Evolutionary conservation across 1,284 basidiomycete genomes (phyloP).

Genomic region (Naganishia liquefaciens): DNA sequence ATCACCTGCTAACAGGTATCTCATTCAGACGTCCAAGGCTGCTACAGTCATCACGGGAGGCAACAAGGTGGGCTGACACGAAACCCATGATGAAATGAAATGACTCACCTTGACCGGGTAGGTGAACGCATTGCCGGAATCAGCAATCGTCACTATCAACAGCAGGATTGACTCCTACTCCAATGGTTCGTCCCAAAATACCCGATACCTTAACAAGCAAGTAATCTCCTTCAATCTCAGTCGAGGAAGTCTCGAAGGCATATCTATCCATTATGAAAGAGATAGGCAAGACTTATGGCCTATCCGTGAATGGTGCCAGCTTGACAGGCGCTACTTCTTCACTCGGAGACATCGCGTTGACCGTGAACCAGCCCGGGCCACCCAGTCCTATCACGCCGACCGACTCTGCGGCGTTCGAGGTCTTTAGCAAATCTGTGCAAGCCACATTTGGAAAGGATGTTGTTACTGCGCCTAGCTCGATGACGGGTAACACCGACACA

Average conservation of each 20-base stretch:
- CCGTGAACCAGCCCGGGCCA: slow-evolving; percentile 14
- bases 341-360: slow-evolving; percentile 29
- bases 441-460: slow-evolving; percentile 29
- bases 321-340: background rate
- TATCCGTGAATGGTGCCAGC: slow-evolving; percentile 9
- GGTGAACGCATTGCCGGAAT: slow-evolving; percentile 30
- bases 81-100: slow-evolving; percentile 44
- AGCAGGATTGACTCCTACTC: slow-evolving; percentile 27
- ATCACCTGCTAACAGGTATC: slow-evolving; percentile 16
- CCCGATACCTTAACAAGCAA: too few relatives aligned
- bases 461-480: slow-evolving; percentile 29
- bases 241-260: slow-evolving; percentile 17
- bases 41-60: slow-evolving; percentile 25
- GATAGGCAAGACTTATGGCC: slow-evolving; percentile 21
- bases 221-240: background rate
- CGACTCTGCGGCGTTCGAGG: slow-evolving; percentile 18
- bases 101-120: slow-evolving; percentile 27
- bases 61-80: slow-evolving; percentile 16
- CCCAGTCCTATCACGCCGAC: slow-evolving; percentile 25
- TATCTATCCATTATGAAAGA: slow-evolving; percentile 24
- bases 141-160: slow-evolving; percentile 26
- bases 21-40: slow-evolving; percentile 30
- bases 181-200: background rate
- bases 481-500: slow-evolving; percentile 33
- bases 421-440: slow-evolving; percentile 29